Base-by-base conservation (phyloP, 768 basidiomycete genomes). In the Mycena vitilis region DNA sequence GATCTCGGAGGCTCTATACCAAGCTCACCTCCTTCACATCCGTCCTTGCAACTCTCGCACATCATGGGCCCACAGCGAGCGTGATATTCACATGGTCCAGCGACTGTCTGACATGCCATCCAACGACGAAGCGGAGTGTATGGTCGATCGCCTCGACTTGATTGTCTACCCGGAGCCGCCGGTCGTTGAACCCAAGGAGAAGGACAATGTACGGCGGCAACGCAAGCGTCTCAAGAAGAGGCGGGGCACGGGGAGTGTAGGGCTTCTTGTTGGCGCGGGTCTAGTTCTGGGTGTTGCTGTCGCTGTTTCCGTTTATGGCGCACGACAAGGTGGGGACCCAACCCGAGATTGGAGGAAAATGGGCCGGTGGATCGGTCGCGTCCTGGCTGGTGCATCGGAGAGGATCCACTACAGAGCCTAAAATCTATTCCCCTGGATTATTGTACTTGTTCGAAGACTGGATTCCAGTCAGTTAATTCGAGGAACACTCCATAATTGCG, bases 31-130 rank as follows among this genome's bases (percentile, higher is more conserved):
- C 91, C 91, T 2, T 80, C 84, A 2, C 85, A 91, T 59, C 84
- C 89, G 12, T 80, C 77, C 0, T 80, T 95, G 15, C 75, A 71
- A 4, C 79, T 93, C 18, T 78, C 84, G 8, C 79, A 82, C 36
- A 92, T 92, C 55, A 88, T 95, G 86, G 94, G 94, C 11, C 92
- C 91, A 1, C 89, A 91, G 73, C n/a, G 73, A 94, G 92, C 73
- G 91, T 87, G 44, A 81, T 93, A 58, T 87, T 85, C 75, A 94
- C 94, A 11, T 95, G 93, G 93, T 86, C 85, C 20, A 86, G 89
- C 76, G 79, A 34, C 72, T 75, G 4, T 57, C 77, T 0, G 76
- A 78, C n/a, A 76, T 87, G 49, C 87, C 86, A 0, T 72, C 77
- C 10, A 89, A 90, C 71, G 80, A 84, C 59, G 85, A 83, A 54